A percentile compares a stretch with the other conserved stretches of the same genome.
Evolutionary conservation across 139 green algal genomes (phyloP).

Genomic region (Nannochloris sp.): DNA sequence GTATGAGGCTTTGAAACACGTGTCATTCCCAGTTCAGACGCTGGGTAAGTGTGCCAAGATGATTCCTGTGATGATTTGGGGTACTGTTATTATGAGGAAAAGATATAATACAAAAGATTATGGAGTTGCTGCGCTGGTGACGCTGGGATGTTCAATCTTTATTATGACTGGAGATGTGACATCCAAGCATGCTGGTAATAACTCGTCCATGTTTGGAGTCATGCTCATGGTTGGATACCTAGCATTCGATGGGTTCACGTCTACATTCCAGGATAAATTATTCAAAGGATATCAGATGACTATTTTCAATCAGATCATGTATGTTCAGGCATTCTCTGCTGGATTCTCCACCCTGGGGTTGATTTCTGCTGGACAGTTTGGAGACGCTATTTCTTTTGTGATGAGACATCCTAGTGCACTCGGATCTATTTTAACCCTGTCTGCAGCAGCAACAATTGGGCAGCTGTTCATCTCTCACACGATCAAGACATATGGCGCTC

Average conservation of each 20-base stretch:
- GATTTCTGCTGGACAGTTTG: constrained; percentile 45
- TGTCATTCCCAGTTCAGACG: constrained; percentile 92
- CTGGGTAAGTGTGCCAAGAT: constrained; percentile 95
- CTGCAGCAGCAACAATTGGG: constrained; percentile 39
- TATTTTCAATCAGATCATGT: constrained; percentile 88
- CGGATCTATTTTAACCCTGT: constrained; percentile 47
- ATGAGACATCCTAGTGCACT: constrained; percentile 40
- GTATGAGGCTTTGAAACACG: constrained; percentile 96
- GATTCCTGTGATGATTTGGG: constrained; percentile 98
- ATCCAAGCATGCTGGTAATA: constrained; percentile 5
- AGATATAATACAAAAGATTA: constrained; percentile 77
- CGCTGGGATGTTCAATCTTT: constrained; percentile 80
- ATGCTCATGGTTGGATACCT: constrained; percentile 91
- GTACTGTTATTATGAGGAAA: constrained; percentile 81
- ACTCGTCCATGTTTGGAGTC: constrained; percentile 43
- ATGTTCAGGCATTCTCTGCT: constrained; percentile 54
- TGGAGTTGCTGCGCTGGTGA: constrained; percentile 63
- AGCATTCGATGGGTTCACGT: constrained; percentile 94
- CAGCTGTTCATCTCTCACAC: constrained; percentile 81
- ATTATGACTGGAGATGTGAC: constrained; percentile 36
- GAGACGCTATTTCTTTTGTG: constrained; percentile 50
- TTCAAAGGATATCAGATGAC: constrained; percentile 94
- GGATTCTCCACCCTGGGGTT: constrained; percentile 42
- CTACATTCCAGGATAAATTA: constrained; percentile 92
- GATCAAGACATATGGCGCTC: constrained; percentile 65